A percentile compares a stretch with the other conserved stretches of the same genome.
Conservation (phyloP, 192 early-diverging fungal genomes). For the Neocallimastix lanati region DNA sequence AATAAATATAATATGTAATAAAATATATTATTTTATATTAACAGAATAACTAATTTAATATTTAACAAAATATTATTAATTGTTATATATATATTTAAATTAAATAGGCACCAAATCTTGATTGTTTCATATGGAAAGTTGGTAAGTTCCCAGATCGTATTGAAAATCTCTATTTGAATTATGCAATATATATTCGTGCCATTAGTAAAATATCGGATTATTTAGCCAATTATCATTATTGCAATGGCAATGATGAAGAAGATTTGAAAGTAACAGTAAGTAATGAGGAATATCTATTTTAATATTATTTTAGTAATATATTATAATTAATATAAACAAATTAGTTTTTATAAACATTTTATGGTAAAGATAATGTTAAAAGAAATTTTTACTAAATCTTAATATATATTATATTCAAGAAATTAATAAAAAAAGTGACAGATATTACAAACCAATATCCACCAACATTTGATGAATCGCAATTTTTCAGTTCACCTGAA, state of each 20-base stretch:
- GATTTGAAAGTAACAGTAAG: conserved; percentile 27
- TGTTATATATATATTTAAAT: not conserved
- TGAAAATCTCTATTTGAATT: conserved; percentile 90
- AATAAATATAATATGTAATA: conserved; percentile 14
- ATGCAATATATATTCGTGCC: conserved; percentile 67
- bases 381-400: too few species aligned
- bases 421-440: conserved; percentile 36
- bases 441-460: conserved; percentile 33
- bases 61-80: too few species aligned
- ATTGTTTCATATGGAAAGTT: conserved; percentile 82
- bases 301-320: too few species aligned
- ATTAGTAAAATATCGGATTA: conserved; percentile 70
- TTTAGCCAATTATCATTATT: conserved; percentile 53
- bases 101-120: conserved; percentile 50
- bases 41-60: too few species aligned
- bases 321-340: too few species aligned
- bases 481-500: conserved; percentile 2
- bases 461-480: conserved; percentile 71
- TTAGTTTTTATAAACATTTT: too few species aligned
- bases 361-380: too few species aligned
- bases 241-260: conserved; percentile 38
- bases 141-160: conserved; percentile 77
- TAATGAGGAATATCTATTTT: too few species aligned
- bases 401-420: too few species aligned
- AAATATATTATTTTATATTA: too few species aligned